Percentiles rank a stretch among this genome's conserved stretches.
Conservation (phyloP, 495 filamentous ascomycete genomes). For the Viridothelium virens region DNA sequence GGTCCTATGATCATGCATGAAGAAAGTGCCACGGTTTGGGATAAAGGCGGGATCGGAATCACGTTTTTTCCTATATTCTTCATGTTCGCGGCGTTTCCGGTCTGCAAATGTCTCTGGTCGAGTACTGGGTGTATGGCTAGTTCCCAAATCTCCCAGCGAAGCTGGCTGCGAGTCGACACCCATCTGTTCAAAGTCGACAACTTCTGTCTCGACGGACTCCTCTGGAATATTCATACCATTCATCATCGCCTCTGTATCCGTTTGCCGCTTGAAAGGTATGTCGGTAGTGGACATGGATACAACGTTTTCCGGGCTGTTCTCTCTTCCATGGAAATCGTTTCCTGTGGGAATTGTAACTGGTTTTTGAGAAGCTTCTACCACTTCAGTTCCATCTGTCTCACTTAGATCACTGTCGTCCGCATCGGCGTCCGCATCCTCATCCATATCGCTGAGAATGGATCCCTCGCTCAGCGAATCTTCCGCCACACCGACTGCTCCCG, state of each 20-base stretch:
- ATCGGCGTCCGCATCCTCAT: slow-evolving; percentile 27
- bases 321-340: slow-evolving; percentile 10
- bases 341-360: neutral
- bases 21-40: slow-evolving; percentile 90
- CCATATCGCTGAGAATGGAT: slow-evolving; percentile 25
- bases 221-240: slow-evolving; percentile 67
- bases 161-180: slow-evolving; percentile 15
- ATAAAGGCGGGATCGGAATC: slow-evolving; percentile 91
- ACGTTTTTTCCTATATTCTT: slow-evolving; percentile 78
- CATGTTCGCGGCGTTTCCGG: slow-evolving; percentile 72
- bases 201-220: slow-evolving; percentile 45
- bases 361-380: slow-evolving; percentile 36
- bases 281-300: slow-evolving; percentile 21
- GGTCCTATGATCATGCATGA: slow-evolving; percentile 89
- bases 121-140: slow-evolving; percentile 12
- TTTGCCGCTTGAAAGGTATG: slow-evolving; percentile 33
- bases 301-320: slow-evolving; percentile 9
- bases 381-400: slow-evolving; percentile 52
- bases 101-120: slow-evolving; percentile 51
- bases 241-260: slow-evolving; percentile 84
- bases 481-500: slow-evolving; percentile 16
- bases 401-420: slow-evolving; percentile 59
- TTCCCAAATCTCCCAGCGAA: neutral
- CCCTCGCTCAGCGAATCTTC: slow-evolving; percentile 28
- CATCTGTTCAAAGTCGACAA: slow-evolving; percentile 61